Evolutionary conservation across 352 stramenopile species (phyloP), one percentile per base, ranked within the genome.

Genomic region (Albugo candida): DNA sequence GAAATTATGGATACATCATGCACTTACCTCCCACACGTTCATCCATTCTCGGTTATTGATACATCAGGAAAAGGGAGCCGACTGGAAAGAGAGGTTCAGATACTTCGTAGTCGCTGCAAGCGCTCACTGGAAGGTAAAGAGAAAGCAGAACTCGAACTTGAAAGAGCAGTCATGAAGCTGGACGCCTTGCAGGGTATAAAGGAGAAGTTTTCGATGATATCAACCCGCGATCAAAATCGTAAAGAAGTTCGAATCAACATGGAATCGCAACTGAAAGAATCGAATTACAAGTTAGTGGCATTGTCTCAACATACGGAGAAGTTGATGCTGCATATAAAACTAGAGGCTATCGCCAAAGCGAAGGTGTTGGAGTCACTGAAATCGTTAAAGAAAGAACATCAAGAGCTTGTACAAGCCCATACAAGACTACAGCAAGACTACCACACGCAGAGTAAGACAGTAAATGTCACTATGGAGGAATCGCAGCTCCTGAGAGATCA

Each of bases 221-320:
- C 61, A n/a, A 64, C 77, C 20, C 68, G 83, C 27, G 67, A 91
- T 43, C 74, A 81, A 4, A 63, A 77, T 1, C 81, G 95, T 58
- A 94, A 94, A 47, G 85, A 95, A 42, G 51, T 92, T 13, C 77
- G 83, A 13, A 55, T 42, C 11, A 84, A 81, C 53, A 63, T 67
- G 16, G 71, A 95, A 19, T 40, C 51, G 21, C 67, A 71, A 14
- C 64, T 71, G 24, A 78, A 74, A 31, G 65, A 83, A 27, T 54
- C 72, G 2, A 69, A 67, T 5, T 79, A 94, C 31, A 94, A 96
- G 63, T 76, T 97, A 24, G 65, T 80, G 11, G 83, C 72, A 41
- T 59, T 97, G n/a, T 87, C 78, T 21, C 85, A 96, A 50, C 92
- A 97, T 55, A 95, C 97, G 18, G 89, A 97, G 56, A 97, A 97